Conservation (phyloP, 1,284 basidiomycete genomes). For the Trametes versicolor region DNA sequence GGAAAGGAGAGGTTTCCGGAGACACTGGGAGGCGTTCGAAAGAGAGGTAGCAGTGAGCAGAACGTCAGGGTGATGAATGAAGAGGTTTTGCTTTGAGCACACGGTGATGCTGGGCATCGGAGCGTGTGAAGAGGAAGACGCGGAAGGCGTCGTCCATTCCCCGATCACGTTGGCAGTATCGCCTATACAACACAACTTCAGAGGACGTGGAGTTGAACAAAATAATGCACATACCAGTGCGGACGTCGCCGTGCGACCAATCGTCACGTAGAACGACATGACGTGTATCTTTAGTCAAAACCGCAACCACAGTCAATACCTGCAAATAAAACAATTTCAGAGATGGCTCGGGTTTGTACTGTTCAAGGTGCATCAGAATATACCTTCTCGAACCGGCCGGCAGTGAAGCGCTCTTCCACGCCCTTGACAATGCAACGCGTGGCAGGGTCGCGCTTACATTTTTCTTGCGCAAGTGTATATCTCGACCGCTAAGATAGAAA, state of each 20-base stretch:
- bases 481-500: conserved; percentile 28
- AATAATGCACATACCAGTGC: conserved; percentile 53
- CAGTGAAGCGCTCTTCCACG: conserved; percentile 24
- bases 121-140: conserved; percentile 40
- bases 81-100: conserved; percentile 63
- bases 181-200: conserved; percentile 50
- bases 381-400: conserved; percentile 34
- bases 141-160: conserved; percentile 47
- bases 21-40: conserved; percentile 83
- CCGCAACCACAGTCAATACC: conserved; percentile 54
- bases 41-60: conserved; percentile 91
- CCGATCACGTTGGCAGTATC: conserved; percentile 86
- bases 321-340: conserved; percentile 1
- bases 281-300: conserved; percentile 46
- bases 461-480: conserved; percentile 38
- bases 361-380: not conserved
- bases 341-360: not conserved
- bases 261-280: conserved; percentile 69
- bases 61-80: conserved; percentile 91
- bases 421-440: conserved; percentile 62
- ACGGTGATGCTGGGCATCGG: conserved; percentile 60
- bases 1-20: conserved; percentile 83
- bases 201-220: not conserved
- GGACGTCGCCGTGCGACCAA: conserved; percentile 69
- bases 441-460: conserved; percentile 44